Percentiles rank a stretch among this genome's conserved stretches.
Evolutionary conservation across 2,329 filamentous ascomycete species (phyloP).

Genomic region (Alternaria angustiovoidea): DNA sequence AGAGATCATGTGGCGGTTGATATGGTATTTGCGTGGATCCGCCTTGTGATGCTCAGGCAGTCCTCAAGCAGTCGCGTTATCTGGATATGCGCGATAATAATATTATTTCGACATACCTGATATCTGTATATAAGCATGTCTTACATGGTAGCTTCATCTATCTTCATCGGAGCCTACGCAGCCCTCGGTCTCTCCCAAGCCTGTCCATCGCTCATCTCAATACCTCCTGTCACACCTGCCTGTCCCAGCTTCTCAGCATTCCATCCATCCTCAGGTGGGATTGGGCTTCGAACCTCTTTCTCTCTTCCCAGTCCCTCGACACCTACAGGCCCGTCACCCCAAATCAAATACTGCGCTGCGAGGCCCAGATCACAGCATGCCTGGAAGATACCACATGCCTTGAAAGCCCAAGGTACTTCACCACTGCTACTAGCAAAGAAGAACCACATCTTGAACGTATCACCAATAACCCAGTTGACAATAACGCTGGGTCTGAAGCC

Average conservation of each 20-base stretch:
- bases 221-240: conserved; percentile 15
- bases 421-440: conserved; percentile 79
- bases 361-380: conserved; percentile 77
- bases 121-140: conserved; percentile 2
- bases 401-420: conserved; percentile 78
- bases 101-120: conserved; percentile 6
- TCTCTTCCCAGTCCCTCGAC: conserved; percentile 18
- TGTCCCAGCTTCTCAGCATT: conserved; percentile 23
- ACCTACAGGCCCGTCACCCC: conserved; percentile 39
- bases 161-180: background rate
- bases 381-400: conserved; percentile 83
- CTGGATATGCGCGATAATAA: background rate
- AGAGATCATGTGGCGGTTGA: background rate
- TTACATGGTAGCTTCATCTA: background rate
- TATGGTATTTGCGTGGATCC: background rate
- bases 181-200: conserved; percentile 37
- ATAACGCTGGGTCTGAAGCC: conserved; percentile 81
- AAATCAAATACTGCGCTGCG: conserved; percentile 71
- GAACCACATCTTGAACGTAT: conserved; percentile 80
- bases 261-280: conserved; percentile 26
- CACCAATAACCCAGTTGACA: conserved; percentile 79
- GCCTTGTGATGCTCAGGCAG: background rate
- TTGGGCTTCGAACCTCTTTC: conserved; percentile 38
- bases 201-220: conserved; percentile 28
- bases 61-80: background rate